Base-by-base conservation (phyloP, 2,329 filamentous ascomycete species). In the Alternaria angustiovoidea region DNA sequence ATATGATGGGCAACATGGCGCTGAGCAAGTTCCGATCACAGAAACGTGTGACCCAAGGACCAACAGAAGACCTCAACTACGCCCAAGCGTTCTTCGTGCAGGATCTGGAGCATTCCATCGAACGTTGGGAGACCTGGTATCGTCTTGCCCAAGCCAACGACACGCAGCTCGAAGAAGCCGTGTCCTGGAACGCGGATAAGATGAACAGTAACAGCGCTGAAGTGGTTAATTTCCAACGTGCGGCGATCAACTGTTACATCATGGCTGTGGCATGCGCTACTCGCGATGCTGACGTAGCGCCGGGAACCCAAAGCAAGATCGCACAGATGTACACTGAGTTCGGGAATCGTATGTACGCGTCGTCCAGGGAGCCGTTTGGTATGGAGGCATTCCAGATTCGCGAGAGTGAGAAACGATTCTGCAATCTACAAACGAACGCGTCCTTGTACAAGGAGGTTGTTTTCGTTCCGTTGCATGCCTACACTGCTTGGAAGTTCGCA, bases 81-180 rank as follows among this genome's bases (percentile, higher is more conserved):
- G 93, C 92, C 3, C 88, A 91, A 46, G 90, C 88, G 0, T 95
- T 93, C 73, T 87, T 96, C 70, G 85, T 91, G 38, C 87, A 94
- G 65, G 93, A 96, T 74, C 79, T 97, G 1, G 92, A 96, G 67
- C 93, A 92, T 75, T 92, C 90, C 2, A 87, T 88, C 2, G 89
- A 93, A 41, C 88, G 89, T 57, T 97, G 93, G 93, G 91, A 96
- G 75, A 91, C 91, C 0, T 97, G 93, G 93, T 95, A 94, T 76
- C 87, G 92, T 12, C 85, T 96, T 24, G 93, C 90, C 0, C 93
- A 96, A 76, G 92, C 91, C 49, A 94, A 93, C 71, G 93, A 97
- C 77, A 90, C 92, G 51, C 93, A 96, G 70, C 82, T 96, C 14
- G 93, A 97, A 64, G 93, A 97, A 76, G 88, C 89, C 7, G 91